Evolutionary conservation across 2,329 filamentous ascomycete genomes (phyloP).

Genomic region (Albifimbria verrucaria): DNA sequence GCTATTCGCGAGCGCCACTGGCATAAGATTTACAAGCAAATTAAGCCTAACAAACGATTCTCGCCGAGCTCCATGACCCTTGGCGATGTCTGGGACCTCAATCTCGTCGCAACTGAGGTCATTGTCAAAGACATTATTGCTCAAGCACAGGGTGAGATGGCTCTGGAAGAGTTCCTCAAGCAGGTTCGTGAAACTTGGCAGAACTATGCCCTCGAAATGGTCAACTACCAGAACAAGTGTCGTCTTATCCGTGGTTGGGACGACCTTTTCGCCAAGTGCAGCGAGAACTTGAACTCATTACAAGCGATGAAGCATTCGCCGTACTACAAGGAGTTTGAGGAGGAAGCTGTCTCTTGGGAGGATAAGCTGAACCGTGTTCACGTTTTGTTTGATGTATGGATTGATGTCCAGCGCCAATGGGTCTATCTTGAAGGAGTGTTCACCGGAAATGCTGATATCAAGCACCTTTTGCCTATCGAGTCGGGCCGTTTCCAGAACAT

Average conservation of each 20-base stretch:
- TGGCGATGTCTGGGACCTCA: conserved; percentile 98
- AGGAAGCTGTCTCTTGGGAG: conserved; percentile 94
- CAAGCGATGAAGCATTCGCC: conserved; percentile 99
- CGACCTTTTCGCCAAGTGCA: conserved; percentile 96
- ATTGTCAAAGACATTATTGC: conserved; percentile 90
- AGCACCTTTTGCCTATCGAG: conserved; percentile 93
- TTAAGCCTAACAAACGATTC: conserved; percentile 90
- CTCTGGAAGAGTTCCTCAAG: conserved; percentile 93
- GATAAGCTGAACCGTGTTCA: conserved; percentile 97
- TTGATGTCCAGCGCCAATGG: conserved; percentile 99
- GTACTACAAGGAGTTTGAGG: conserved; percentile 99
- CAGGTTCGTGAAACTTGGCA: conserved; percentile 97
- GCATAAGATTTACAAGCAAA: conserved; percentile 94
- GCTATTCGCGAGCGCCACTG: conserved; percentile 95
- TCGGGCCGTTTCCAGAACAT: conserved; percentile 98
- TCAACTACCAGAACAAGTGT: conserved; percentile 98
- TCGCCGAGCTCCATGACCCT: conserved; percentile 92
- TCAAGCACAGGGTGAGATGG: conserved; percentile 97
- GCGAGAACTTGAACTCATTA: conserved; percentile 93
- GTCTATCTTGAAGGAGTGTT: conserved; percentile 99
- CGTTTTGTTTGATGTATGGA: conserved; percentile 98
- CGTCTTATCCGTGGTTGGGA: conserved; percentile 97
- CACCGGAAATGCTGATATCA: conserved; percentile 97
- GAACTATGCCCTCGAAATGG: conserved; percentile 88
- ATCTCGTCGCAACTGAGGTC: conserved; percentile 80